Base-by-base conservation (phyloP, 768 basidiomycete species). In the Mycena metata region DNA sequence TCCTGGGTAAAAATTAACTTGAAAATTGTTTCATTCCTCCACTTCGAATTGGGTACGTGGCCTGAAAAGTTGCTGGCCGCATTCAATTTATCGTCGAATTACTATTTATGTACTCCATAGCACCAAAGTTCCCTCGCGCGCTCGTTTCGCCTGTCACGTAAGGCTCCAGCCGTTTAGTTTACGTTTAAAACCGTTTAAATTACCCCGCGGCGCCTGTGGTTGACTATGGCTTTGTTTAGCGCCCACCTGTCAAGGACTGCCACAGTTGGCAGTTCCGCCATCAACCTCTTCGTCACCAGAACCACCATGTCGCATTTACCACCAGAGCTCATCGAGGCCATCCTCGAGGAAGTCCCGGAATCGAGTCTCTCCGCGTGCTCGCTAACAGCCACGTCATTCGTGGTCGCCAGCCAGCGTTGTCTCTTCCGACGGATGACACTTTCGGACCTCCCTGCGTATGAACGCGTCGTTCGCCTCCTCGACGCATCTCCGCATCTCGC, bases 241-340 rank as follows among this genome's bases (percentile, higher is more conserved):
- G 30, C 30, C 30, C 30, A 30, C 30, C 30, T 30, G 30, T 30
- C 30, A 30, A 30, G 30, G 30, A 30, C 30, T 30, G 30, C 30
- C n/a, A n/a, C n/a, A n/a, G 30, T 30, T 30, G 30, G 30, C 30
- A 30, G 30, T 36, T 36, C 19, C 15, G n/a, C 43, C 43, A 45
- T 45, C 43, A 45, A 45, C 8, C 43, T 8, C 23, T 49, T 6
- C 23, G 26, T 12, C 47, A 49, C 11, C 5, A n/a, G 30, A 54
- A 33, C 52, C 7, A 54, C 21, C 58, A 60, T 62, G 42, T 12
- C 46, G 12, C 15, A 61, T 10, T 43, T 52, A 24, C 50, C 60
- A 4, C 60, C 51, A 39, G 50, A 62, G 50, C 39, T 62, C 50
- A 43, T 62, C 60, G 49, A 61, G 17, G 60, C 60, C 23, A 61